A percentile compares a stretch with the other conserved stretches of the same genome.
Conservation (phyloP, 2,329 filamentous ascomycete genomes). For the Blumeria graminis region DNA sequence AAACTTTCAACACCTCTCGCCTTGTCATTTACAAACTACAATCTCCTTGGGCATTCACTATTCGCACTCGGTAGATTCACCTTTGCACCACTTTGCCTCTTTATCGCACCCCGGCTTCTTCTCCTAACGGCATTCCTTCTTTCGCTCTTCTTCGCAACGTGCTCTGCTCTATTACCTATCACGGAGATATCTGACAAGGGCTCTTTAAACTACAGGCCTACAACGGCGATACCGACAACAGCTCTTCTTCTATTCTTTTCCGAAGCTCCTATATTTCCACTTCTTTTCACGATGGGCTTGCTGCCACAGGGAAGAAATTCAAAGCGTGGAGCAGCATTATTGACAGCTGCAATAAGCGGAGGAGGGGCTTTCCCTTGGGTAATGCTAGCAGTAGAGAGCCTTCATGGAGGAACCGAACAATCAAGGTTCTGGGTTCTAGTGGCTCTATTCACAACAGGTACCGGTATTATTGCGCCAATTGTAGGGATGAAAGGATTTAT, state of each 20-base stretch:
- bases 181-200: constrained; percentile 20
- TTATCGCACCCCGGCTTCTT: constrained; percentile 22
- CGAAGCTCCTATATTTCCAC: constrained; percentile 58
- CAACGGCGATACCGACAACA: constrained; percentile 21
- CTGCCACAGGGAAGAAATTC: constrained; percentile 54
- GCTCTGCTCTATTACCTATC: constrained; percentile 37
- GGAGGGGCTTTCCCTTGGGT: constrained; percentile 51
- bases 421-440: too few species aligned
- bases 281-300: constrained; percentile 58
- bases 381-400: constrained; percentile 28
- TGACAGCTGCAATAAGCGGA: constrained; percentile 47
- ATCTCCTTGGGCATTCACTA: constrained; percentile 39
- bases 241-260: constrained; percentile 54
- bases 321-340: constrained; percentile 50
- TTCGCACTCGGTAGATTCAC: not conserved
- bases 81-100: constrained; percentile 38
- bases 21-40: constrained; percentile 33
- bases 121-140: not conserved
- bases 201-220: not conserved
- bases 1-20: constrained; percentile 42
- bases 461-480: too few species aligned
- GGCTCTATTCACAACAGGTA: too few species aligned
- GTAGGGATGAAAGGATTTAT: too few species aligned
- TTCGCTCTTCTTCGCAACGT: constrained; percentile 39
- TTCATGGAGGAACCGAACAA: not conserved